Evolutionary conservation across 148 eudicot species (phyloP).

Genomic region (Vaccinium vitisidaea): DNA sequence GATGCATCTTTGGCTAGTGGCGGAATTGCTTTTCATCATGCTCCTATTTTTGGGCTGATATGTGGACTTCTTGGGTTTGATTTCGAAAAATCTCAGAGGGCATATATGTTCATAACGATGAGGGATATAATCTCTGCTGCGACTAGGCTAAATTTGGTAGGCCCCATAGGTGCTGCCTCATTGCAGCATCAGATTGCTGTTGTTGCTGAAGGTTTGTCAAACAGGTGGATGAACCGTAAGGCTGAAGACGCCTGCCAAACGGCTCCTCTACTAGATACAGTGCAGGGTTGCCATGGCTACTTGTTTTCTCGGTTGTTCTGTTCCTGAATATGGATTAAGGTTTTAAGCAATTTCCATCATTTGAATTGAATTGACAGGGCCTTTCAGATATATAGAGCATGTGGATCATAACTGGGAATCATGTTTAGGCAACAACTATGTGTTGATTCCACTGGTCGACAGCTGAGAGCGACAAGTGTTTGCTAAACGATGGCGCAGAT

Average conservation of each 20-base stretch:
- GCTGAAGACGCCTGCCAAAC: slow-evolving; percentile 90
- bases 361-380: background rate
- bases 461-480: background rate
- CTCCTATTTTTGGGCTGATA: slow-evolving; percentile 77
- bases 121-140: slow-evolving; percentile 91
- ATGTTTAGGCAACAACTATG: background rate
- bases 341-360: background rate
- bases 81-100: slow-evolving; percentile 54
- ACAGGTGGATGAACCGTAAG: slow-evolving; percentile 67
- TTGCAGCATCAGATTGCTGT: slow-evolving; percentile 67
- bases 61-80: slow-evolving; percentile 75
- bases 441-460: background rate
- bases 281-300: slow-evolving; percentile 88
- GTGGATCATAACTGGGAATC: background rate
- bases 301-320: slow-evolving; percentile 85
- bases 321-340: slow-evolving; percentile 40
- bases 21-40: slow-evolving; percentile 65
- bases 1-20: slow-evolving; percentile 36
- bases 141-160: slow-evolving; percentile 78
- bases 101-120: slow-evolving; percentile 66
- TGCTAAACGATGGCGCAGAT: background rate
- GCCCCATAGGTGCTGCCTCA: slow-evolving; percentile 77
- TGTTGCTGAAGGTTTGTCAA: slow-evolving; percentile 55
- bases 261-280: slow-evolving; percentile 71
- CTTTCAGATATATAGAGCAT: background rate